phyloP scores from a whole-genome alignment of 805 yeast species.

The Metschnikowia dekortorum region DNA sequence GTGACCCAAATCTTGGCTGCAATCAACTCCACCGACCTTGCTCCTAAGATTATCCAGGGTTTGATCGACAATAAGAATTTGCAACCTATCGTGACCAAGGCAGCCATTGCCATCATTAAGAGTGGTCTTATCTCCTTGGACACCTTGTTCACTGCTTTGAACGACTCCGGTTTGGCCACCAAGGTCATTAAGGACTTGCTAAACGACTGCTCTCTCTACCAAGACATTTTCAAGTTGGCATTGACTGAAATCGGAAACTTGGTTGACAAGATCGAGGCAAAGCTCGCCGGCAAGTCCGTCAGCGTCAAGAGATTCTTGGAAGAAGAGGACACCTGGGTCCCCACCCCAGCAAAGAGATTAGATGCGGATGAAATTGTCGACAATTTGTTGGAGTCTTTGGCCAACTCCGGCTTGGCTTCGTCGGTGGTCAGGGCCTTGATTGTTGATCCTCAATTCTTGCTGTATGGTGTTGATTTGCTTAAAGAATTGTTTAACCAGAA shows the following conservation, averaged over 20 bases:
- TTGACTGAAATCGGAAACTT: slow-evolving; percentile 27
- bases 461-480: slow-evolving; percentile 37
- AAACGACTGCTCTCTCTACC: slow-evolving; percentile 36
- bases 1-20: slow-evolving; percentile 38
- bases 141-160: slow-evolving; percentile 37
- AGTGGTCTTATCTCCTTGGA: slow-evolving; percentile 29
- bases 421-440: slow-evolving; percentile 36
- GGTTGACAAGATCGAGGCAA: slow-evolving; percentile 22
- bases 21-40: slow-evolving; percentile 33
- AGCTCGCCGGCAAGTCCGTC: slow-evolving; percentile 19
- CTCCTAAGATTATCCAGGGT: slow-evolving; percentile 32
- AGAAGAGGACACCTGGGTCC: slow-evolving; percentile 4
- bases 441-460: slow-evolving; percentile 33
- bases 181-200: slow-evolving; percentile 33
- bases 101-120: slow-evolving; percentile 27
- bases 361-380: slow-evolving; percentile 21
- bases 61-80: slow-evolving; percentile 31
- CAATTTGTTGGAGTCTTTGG: slow-evolving; percentile 40
- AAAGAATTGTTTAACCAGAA: slow-evolving; percentile 24
- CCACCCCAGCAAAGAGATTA: slow-evolving; percentile 12
- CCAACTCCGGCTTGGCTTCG: slow-evolving; percentile 38
- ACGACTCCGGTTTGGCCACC: slow-evolving; percentile 40
- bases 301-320: slow-evolving; percentile 21
- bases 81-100: slow-evolving; percentile 25
- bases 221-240: slow-evolving; percentile 36